A percentile compares a stretch with the other conserved stretches of the same genome.
Evolutionary conservation across 2,329 filamentous ascomycete species (phyloP).

Genomic region (Xylariaceae sp.): DNA sequence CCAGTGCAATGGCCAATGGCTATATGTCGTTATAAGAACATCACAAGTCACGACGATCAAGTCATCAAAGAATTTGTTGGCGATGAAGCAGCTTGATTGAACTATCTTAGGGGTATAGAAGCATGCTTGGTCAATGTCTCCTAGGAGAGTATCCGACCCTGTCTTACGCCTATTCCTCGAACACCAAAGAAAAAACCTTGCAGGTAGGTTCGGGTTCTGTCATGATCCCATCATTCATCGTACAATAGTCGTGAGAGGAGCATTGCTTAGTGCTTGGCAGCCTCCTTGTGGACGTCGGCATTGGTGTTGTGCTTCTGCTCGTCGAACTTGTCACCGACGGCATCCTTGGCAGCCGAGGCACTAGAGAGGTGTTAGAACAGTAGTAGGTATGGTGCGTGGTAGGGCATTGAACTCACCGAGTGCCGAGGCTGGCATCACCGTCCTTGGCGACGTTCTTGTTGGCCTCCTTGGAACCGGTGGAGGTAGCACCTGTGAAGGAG

Average conservation of each 20-base stretch:
- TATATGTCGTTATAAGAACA: too few relatives aligned
- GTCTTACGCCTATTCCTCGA: background rate
- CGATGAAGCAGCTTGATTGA: conserved; percentile 6
- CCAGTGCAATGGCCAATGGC: too few relatives aligned
- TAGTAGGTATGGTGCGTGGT: background rate
- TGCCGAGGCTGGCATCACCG: conserved; percentile 46
- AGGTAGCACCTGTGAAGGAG: conserved; percentile 33
- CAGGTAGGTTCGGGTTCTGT: conserved; percentile 18
- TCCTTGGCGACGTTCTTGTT: conserved; percentile 69
- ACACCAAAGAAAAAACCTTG: conserved; percentile 18
- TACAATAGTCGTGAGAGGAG: conserved; percentile 19
- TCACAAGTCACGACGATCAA: too few relatives aligned
- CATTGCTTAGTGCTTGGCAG: conserved; percentile 32
- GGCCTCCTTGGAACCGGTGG: conserved; percentile 60
- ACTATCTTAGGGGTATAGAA: conserved; percentile 31
- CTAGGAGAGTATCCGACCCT: background rate
- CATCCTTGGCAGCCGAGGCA: conserved; percentile 47
- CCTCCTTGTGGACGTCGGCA: conserved; percentile 34
- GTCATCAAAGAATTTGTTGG: too few relatives aligned
- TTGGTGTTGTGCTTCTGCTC: conserved; percentile 37
- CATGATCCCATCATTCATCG: conserved; percentile 22
- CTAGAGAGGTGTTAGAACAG: conserved; percentile 33
- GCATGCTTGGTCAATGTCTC: conserved; percentile 14
- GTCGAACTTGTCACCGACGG: conserved; percentile 42
- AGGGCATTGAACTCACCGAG: conserved; percentile 42